Evolutionary conservation across 306 rosid species (phyloP).

Genomic region (Elaeagnus macrophylla): DNA sequence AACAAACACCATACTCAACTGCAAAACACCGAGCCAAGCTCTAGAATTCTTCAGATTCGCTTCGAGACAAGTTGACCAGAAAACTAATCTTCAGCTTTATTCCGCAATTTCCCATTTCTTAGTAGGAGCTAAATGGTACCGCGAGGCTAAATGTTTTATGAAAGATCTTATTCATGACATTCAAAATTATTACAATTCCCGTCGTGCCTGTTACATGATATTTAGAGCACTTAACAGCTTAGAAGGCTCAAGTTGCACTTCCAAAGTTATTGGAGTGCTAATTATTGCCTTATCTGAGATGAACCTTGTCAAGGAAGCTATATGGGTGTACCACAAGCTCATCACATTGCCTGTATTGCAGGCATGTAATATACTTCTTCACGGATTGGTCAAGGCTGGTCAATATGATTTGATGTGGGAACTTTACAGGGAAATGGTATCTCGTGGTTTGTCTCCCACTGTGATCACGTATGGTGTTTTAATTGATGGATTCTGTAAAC

Average conservation of each 20-base stretch:
- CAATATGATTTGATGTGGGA: slow-evolving; percentile 40
- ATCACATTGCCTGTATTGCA: slow-evolving; percentile 28
- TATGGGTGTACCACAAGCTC: slow-evolving; percentile 29
- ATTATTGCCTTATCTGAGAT: slow-evolving; percentile 35
- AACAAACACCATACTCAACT: slow-evolving; percentile 23
- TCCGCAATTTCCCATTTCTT: slow-evolving; percentile 36
- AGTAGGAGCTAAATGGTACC: slow-evolving; percentile 25
- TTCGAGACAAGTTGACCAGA: slow-evolving; percentile 5
- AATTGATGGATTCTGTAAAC: slow-evolving; percentile 31
- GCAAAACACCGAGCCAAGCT: slow-evolving; percentile 27
- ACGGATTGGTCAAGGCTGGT: slow-evolving; percentile 35
- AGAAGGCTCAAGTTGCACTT: slow-evolving; percentile 21
- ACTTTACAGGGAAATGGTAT: slow-evolving; percentile 33
- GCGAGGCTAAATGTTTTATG: slow-evolving; percentile 37
- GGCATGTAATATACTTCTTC: slow-evolving; percentile 55
- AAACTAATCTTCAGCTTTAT: slow-evolving; percentile 22
- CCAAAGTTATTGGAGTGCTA: slow-evolving; percentile 34
- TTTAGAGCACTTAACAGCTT: slow-evolving; percentile 33
- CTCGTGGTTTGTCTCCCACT: slow-evolving; percentile 40
- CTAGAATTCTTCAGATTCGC: slow-evolving; percentile 25
- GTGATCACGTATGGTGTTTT: slow-evolving; percentile 50
- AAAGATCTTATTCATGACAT: slow-evolving; percentile 36
- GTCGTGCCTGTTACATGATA: slow-evolving; percentile 17
- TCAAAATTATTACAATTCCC: slow-evolving; percentile 30
- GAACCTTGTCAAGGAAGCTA: slow-evolving; percentile 49